Percentiles rank a stretch among this genome's conserved stretches.
phyloP scores from a whole-genome alignment of 495 filamentous ascomycete species.

The Hyaloscypha hepaticicola region DNA sequence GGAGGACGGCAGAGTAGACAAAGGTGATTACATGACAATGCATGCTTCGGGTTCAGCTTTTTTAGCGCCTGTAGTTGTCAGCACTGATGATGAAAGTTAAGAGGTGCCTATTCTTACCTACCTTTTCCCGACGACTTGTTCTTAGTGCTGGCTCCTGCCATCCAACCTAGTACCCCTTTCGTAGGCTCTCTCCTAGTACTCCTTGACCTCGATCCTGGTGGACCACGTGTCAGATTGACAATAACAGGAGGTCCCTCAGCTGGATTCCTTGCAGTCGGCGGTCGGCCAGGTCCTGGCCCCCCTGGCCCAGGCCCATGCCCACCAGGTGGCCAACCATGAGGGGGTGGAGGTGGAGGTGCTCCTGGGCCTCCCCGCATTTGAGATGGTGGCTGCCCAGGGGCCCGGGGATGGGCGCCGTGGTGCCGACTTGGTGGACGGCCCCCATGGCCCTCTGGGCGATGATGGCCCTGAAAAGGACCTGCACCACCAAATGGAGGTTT shows the following conservation, averaged over 20 bases:
- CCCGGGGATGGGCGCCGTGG: neutral
- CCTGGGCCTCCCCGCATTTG: constrained; percentile 1
- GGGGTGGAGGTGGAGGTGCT: constrained; percentile 9
- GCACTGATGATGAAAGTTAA: neutral
- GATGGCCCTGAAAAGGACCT: constrained; percentile 14
- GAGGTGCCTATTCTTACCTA: constrained; percentile 4
- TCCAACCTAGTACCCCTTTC: constrained; percentile 25
- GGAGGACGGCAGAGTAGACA: neutral
- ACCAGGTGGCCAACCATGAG: neutral
- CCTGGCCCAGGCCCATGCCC: neutral
- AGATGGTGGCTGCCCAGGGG: neutral
- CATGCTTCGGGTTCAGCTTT: constrained; percentile 23
- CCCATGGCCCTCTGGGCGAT: neutral
- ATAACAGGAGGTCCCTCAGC: constrained; percentile 17
- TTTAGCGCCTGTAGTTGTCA: constrained; percentile 26
- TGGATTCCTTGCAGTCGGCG: neutral
- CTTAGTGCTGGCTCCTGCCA: constrained; percentile 20
- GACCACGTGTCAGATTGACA: constrained; percentile 10
- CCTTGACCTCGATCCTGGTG: constrained; percentile 1
- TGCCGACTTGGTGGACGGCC: constrained; percentile 16
- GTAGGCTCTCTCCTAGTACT: constrained; percentile 5
- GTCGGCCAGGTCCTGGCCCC: constrained; percentile 3
- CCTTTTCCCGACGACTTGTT: constrained; percentile 30
- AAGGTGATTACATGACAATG: constrained; percentile 23
- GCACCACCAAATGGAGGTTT: neutral